A percentile compares a stretch with the other conserved stretches of the same genome.
Evolutionary conservation across 148 eudicot species (phyloP).

Genomic region (Pharnaceum exiguum): DNA sequence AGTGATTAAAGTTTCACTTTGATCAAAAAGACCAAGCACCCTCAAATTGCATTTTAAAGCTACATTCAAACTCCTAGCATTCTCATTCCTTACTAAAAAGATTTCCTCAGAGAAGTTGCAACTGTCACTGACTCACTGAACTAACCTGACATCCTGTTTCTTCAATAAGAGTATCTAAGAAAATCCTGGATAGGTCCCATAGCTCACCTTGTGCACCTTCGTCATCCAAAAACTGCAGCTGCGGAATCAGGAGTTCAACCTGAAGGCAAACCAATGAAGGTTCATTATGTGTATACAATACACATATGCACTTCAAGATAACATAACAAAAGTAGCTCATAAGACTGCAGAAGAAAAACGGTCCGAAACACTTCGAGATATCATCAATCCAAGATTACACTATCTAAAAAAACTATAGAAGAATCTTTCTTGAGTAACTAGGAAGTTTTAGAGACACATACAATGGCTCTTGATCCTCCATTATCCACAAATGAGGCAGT

Average conservation of each 20-base stretch:
- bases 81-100: not conserved
- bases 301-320: not conserved
- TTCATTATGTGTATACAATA: too few species aligned
- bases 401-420: not conserved
- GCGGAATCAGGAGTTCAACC: constrained; percentile 97
- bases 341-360: too few species aligned
- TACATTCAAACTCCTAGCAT: not conserved
- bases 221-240: constrained; percentile 92
- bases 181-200: constrained; percentile 84
- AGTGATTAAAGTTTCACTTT: too few species aligned
- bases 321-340: too few species aligned
- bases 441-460: constrained; percentile 31
- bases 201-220: constrained; percentile 99
- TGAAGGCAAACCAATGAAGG: constrained; percentile 16
- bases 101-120: not conserved
- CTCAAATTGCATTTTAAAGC: not conserved
- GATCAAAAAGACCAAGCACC: not conserved
- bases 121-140: not conserved
- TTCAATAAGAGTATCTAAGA: constrained; percentile 82
- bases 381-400: too few species aligned
- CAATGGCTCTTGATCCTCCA: constrained; percentile 96
- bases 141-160: constrained; percentile 88
- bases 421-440: not conserved
- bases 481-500: constrained; percentile 68
- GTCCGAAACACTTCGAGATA: too few species aligned